A percentile compares a stretch with the other conserved stretches of the same genome.
phyloP scores from a whole-genome alignment of 768 basidiomycete genomes.

The Mycena vitilis region DNA sequence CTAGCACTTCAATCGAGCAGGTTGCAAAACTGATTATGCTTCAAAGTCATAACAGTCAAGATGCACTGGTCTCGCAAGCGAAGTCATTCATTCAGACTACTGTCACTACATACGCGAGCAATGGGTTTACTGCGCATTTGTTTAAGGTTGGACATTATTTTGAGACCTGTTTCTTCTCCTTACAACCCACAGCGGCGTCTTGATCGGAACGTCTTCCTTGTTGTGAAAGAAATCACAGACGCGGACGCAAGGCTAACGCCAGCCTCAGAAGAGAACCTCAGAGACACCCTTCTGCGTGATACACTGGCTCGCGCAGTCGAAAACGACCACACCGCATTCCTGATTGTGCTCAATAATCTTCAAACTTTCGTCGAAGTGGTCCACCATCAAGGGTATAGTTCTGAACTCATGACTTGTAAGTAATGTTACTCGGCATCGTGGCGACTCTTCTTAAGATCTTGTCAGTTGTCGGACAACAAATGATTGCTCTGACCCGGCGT shows the following conservation, averaged over 20 bases:
- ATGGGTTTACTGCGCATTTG: conserved; percentile 67
- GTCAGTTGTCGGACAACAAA: conserved; percentile 67
- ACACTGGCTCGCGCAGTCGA: conserved; percentile 61
- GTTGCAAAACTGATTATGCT: conserved; percentile 60
- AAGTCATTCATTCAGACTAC: conserved; percentile 64
- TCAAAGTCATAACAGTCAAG: conserved; percentile 63
- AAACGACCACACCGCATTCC: conserved; percentile 61
- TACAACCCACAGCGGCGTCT: conserved; percentile 55
- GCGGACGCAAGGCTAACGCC: conserved; percentile 47
- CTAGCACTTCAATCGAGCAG: conserved; percentile 63
- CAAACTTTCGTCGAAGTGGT: conserved; percentile 68
- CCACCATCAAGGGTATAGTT: conserved; percentile 63
- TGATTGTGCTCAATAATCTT: conserved; percentile 68
- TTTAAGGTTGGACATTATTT: conserved; percentile 60
- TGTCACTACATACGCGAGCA: conserved; percentile 64
- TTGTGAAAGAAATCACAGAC: conserved; percentile 61
- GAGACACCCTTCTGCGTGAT: conserved; percentile 68
- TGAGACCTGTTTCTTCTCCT: conserved; percentile 6
- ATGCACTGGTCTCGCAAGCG: conserved; percentile 68
- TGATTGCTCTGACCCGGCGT: conserved; percentile 65
- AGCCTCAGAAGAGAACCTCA: conserved; percentile 47
- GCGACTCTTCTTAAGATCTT: conserved; percentile 21
- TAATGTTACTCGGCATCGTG: conserved; percentile 5
- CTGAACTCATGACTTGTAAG: conserved; percentile 69
- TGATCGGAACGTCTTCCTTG: conserved; percentile 60